Evolutionary conservation across 163 green algal genomes (phyloP), one percentile per base, ranked within the genome.

Genomic region (Volvox carteri): DNA sequence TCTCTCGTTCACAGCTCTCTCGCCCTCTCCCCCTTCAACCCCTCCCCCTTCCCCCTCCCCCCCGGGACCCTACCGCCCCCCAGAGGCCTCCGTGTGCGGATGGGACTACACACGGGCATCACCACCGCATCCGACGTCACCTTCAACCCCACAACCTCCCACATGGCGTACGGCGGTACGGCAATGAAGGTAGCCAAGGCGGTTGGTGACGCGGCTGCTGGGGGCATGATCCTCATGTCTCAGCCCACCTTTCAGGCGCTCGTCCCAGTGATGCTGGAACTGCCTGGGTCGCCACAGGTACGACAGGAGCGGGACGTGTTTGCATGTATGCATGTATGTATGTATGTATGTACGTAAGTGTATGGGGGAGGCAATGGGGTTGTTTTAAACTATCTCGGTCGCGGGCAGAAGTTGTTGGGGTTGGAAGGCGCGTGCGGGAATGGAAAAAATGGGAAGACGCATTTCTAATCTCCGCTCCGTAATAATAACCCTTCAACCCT

Each of bases 81-180:
- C 84, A 89, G 84, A 52, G 91, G 91, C 46, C 72, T 94, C 5
- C 88, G 91, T 9, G 91, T 94, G 41, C 84, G 91, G 25, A 92
- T 94, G 88, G 91, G 91, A 14, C 70, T 94, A 0, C 88, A 92
- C 60, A 94, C 78, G 21, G 91, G 91, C 68, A 89, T 89, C 50
- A 23, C 50, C 70, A 76, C n/a, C 25, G 68, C 84, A 68, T 65
- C 70, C 2, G 84, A 89, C 84, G 84, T 89, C 37, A 74, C 70
- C 25, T 89, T 89, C 84, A 89, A 89, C 84, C 46, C 46, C 33
- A 89, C 84, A 41, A 89, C 84, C 35, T 84, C 50, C 28, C 68
- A 81, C 84, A 89, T 89, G 84, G 84, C 84, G 2, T 89, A 89
- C 68, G 52, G 81, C 30, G 81, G 81, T 18, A 80, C 21, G 18